Conservation (phyloP, 2,329 filamentous ascomycete species). For the Paecilomyces sp. region DNA sequence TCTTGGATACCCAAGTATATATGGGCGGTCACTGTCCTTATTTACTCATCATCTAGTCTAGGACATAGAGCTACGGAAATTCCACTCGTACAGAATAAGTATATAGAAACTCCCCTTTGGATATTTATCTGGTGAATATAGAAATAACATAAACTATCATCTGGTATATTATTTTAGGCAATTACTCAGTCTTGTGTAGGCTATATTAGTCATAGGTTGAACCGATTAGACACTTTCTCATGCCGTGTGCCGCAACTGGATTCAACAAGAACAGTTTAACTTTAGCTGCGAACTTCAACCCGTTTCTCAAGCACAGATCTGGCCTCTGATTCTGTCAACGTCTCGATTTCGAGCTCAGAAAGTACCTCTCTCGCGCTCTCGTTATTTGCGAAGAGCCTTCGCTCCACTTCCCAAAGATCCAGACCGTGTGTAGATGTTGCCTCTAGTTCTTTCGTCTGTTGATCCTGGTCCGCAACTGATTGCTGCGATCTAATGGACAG, state of each 20-base stretch:
- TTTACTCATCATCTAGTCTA: not conserved
- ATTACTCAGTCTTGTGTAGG: not conserved
- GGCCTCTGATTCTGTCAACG: conserved; percentile 38
- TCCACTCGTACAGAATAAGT: not conserved
- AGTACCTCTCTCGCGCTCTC: conserved; percentile 40
- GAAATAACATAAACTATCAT: not conserved
- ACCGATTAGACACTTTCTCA: too few species aligned
- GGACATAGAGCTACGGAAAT: not conserved
- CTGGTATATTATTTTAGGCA: not conserved
- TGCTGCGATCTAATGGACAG: conserved; percentile 18
- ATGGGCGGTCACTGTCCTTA: not conserved
- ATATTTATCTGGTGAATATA: not conserved
- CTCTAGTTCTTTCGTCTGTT: conserved; percentile 6
- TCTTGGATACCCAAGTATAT: not conserved
- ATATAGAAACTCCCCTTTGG: not conserved
- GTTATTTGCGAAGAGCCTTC: conserved; percentile 41
- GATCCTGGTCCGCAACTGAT: conserved; percentile 4
- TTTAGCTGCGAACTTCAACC: conserved; percentile 34
- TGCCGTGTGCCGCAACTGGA: not conserved
- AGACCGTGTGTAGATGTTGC: conserved; percentile 8
- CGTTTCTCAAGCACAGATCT: conserved; percentile 39
- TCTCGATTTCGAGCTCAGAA: conserved; percentile 35
- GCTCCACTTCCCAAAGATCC: conserved; percentile 41
- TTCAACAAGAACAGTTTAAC: not conserved
- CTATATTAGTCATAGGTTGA: too few species aligned